Base-by-base conservation (phyloP, 2,329 filamentous ascomycete species). In the Aureobasidium musti region DNA sequence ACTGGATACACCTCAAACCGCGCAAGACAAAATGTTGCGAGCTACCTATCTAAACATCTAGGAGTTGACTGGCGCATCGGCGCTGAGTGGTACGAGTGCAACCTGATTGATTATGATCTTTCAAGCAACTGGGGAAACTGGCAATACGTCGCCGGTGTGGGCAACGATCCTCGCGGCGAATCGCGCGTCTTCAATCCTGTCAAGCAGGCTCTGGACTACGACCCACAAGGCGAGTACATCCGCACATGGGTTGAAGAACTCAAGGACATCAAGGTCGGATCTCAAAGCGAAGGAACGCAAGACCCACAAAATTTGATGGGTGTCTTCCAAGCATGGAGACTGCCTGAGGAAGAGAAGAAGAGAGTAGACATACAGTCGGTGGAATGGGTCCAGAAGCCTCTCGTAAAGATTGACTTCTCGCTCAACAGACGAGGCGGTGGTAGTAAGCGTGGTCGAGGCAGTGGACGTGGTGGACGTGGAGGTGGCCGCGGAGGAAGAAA, bases 1-100 rank as follows among this genome's bases (percentile, higher is more conserved):
- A 94, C 91, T 0, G 91, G 91, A 0, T 93, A 92, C 74, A 92
- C 90, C 0, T 90, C 88, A 1, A 92, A 92, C 73, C 83, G 90
- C 17, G 87, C 89, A 0, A 81, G 91, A 2, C 90, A 93, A 75
- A 92, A 93, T 65, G 89, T 91, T 0, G 90, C 90, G 0, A 89
- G 83, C 19, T 94, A 91, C 74, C 79, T 93, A 1, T 78, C 89
- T 0, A 91, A 91, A 70, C 89, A 91, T 68, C 79, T 93, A 3
- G 82, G 83, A 1, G 87, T 94, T 26, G 91, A 94, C 76, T 95
- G 91, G 91, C 85, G 90, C 0, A 82, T 91, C 17, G 91, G 91
- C 0, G 91, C 90, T 0, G 91, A 93, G 74, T 94, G 89, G 89
- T 94, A 93, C 73, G 91, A 94, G 74, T 86, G 84, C 73, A 79